Conservation (phyloP, 768 basidiomycete species). For the Hygrophorus russula region DNA sequence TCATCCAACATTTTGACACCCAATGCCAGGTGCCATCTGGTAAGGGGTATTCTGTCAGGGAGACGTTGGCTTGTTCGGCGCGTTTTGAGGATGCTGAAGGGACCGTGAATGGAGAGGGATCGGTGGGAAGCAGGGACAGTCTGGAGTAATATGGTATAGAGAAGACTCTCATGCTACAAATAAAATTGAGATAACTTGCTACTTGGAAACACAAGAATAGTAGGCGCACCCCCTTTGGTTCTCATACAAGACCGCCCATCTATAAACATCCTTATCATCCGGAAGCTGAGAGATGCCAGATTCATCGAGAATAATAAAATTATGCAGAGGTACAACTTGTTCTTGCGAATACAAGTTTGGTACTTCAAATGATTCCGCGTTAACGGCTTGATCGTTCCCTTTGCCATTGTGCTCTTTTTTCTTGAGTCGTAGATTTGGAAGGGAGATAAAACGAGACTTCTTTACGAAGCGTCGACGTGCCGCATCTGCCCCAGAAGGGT, state of each 20-base stretch:
- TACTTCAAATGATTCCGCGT: background rate
- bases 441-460: conserved; percentile 24
- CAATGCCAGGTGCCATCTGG: conserved; percentile 77
- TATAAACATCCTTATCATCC: conserved; percentile 41
- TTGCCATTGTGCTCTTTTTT: background rate
- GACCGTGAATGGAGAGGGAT: conserved; percentile 65
- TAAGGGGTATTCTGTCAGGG: conserved; percentile 54
- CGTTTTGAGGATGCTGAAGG: conserved; percentile 31
- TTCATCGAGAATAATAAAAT: conserved; percentile 22
- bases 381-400: background rate
- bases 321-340: background rate
- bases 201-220: conserved; percentile 1
- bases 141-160: conserved; percentile 65
- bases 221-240: conserved; percentile 66
- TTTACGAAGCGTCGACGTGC: conserved; percentile 35
- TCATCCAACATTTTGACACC: conserved; percentile 77
- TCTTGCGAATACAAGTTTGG: background rate
- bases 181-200: background rate
- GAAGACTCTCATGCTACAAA: conserved; percentile 47
- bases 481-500: conserved; percentile 28
- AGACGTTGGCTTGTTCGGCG: conserved; percentile 40
- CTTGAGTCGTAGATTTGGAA: conserved; percentile 17
- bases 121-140: conserved; percentile 55
- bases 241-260: conserved; percentile 74
- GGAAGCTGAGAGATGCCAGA: conserved; percentile 14